Evolutionary conservation across 371 early-diverging fungal genomes (phyloP).

Genomic region (Apophysomyces elegans): DNA sequence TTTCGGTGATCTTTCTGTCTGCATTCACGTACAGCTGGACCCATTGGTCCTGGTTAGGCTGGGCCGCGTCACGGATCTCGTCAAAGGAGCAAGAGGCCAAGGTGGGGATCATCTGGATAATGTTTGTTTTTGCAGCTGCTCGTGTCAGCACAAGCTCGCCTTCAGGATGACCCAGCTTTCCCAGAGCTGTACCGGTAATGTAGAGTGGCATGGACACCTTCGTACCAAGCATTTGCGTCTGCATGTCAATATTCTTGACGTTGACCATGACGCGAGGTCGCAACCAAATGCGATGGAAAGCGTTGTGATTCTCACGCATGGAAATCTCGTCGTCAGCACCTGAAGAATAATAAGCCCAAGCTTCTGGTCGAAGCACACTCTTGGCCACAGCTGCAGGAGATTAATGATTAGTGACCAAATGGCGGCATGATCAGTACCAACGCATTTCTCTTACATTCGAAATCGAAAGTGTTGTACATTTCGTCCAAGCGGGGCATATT

Average conservation of each 20-base stretch:
- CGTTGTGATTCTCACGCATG: conserved; percentile 74
- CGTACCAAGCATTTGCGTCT: conserved; percentile 67
- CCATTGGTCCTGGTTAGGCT: conserved; percentile 59
- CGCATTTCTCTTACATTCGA: conserved; percentile 51
- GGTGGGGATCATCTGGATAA: conserved; percentile 75
- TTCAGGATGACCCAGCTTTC: conserved; percentile 75
- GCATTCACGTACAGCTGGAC: conserved; percentile 93
- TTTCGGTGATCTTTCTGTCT: conserved; percentile 71
- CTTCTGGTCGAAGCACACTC: conserved; percentile 57
- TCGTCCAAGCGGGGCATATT: conserved; percentile 58
- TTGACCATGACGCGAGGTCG: conserved; percentile 78
- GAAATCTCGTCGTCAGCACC: conserved; percentile 88
- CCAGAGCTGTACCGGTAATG: conserved; percentile 67
- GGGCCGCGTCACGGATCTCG: conserved; percentile 54
- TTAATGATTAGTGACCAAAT: too few relatives aligned
- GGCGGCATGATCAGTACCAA: too few relatives aligned
- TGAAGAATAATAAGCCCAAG: conserved; percentile 85
- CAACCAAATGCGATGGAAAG: conserved; percentile 74
- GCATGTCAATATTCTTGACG: conserved; percentile 64
- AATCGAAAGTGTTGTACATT: conserved; percentile 73
- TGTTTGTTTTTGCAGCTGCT: conserved; percentile 51
- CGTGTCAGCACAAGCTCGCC: conserved; percentile 72
- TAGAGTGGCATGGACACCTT: conserved; percentile 54
- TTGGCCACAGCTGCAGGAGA: conserved; percentile 55
- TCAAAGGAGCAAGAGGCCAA: conserved; percentile 72